Conservation (phyloP, 495 filamentous ascomycete genomes). For the Schizothecium vesticola region DNA sequence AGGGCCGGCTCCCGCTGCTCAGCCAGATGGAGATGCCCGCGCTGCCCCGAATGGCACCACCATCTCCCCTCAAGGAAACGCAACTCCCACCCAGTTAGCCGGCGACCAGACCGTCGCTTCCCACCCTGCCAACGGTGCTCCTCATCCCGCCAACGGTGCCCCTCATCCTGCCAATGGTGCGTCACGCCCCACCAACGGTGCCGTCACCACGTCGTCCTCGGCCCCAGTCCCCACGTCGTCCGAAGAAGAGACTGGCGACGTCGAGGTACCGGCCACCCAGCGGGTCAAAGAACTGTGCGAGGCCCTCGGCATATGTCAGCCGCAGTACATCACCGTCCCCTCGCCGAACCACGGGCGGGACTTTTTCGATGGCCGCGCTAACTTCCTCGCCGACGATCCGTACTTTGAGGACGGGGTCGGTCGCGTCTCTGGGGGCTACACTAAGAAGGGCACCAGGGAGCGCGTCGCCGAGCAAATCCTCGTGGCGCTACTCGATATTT, state of each 20-base stretch:
- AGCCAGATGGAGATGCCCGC: not conserved
- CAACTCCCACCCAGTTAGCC: not conserved
- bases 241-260: conserved; percentile 4
- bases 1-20: not conserved
- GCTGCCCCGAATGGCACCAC: not conserved
- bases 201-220: not conserved
- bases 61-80: not conserved
- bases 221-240: not conserved
- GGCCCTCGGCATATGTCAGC: conserved; percentile 12
- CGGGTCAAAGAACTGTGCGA: conserved; percentile 19
- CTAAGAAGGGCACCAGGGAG: conserved; percentile 24
- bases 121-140: not conserved
- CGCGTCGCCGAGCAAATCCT: conserved; percentile 29
- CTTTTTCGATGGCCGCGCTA: conserved; percentile 18
- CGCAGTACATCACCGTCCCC: conserved; percentile 14
- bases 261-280: conserved; percentile 6
- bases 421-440: conserved; percentile 20
- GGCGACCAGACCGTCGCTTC: not conserved
- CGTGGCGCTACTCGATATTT: conserved; percentile 16
- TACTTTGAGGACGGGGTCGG: conserved; percentile 22
- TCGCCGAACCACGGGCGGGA: not conserved
- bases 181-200: too few relatives aligned
- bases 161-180: too few relatives aligned
- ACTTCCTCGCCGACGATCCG: conserved; percentile 17
- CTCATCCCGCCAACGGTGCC: too few relatives aligned